These are phyloP conservation scores for Adansonia gregorii DNA, from an alignment of 441 rosid genomes.

Conservation along the genomic window DNA sequence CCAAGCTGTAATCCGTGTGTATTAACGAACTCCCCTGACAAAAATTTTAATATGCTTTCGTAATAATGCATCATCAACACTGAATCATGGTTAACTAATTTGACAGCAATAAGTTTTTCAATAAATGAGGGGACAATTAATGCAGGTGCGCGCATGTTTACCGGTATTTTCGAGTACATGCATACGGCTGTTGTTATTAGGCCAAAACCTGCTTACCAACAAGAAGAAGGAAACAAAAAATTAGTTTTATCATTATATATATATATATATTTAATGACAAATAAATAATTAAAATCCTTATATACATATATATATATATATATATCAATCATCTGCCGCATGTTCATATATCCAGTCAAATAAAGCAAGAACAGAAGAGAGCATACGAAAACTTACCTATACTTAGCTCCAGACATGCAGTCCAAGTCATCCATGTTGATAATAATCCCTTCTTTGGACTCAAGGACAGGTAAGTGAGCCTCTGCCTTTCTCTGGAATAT, in stretches of 20 bases:
- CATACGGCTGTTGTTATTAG: slow-evolving; percentile 96
- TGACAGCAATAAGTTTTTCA: background rate
- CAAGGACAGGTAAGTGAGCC: slow-evolving; percentile 75
- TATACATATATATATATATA: background rate
- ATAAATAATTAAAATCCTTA: background rate
- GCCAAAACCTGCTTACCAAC: slow-evolving; percentile 78
- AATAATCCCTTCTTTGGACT: slow-evolving; percentile 84
- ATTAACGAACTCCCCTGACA: slow-evolving; percentile 80
- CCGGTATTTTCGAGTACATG: slow-evolving; percentile 97
- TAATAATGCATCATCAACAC: background rate
- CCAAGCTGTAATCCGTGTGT: slow-evolving; percentile 80
- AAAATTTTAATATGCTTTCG: background rate
- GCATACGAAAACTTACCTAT: slow-evolving; percentile 51
- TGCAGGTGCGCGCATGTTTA: slow-evolving; percentile 23
- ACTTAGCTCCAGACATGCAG: slow-evolving; percentile 85
- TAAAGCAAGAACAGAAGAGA: background rate
- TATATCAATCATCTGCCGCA: background rate
- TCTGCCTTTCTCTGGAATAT: slow-evolving; percentile 82
- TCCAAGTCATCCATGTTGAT: slow-evolving; percentile 84
- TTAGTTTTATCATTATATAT: too few species aligned
- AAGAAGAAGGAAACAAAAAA: slow-evolving; percentile 3
- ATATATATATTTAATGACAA: too few species aligned
- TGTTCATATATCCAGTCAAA: background rate
- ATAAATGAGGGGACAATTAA: background rate
- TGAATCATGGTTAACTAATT: background rate